Conservation (phyloP, 306 rosid genomes). For the Spatholobus suberectus region DNA sequence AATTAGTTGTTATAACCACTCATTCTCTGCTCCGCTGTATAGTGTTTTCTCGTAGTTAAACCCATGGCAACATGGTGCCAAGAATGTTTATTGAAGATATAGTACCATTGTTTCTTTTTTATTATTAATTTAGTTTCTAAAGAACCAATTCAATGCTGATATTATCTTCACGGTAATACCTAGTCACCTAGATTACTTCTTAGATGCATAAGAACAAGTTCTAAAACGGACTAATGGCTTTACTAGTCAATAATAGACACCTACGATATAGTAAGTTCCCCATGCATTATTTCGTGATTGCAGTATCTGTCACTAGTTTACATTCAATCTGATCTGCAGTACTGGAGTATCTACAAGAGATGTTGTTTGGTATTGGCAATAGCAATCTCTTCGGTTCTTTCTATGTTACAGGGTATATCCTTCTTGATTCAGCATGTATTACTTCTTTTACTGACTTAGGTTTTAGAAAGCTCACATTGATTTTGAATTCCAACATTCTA, state of each 20-base stretch:
- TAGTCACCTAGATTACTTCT: background rate
- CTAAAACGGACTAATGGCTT: background rate
- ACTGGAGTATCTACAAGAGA: background rate
- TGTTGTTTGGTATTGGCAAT: background rate
- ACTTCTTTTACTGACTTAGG: background rate
- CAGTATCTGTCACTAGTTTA: background rate
- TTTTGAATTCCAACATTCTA: conserved; percentile 14
- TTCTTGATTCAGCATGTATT: background rate
- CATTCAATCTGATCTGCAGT: background rate
- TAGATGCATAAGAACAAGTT: conserved; percentile 9
- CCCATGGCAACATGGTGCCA: background rate
- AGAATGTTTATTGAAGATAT: background rate
- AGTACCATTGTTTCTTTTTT: background rate
- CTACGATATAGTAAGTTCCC: background rate
- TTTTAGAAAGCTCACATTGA: background rate
- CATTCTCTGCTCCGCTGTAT: background rate
- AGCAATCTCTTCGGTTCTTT: background rate
- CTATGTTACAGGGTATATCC: background rate
- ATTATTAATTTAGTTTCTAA: background rate
- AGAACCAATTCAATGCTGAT: background rate
- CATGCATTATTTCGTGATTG: background rate
- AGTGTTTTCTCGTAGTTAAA: background rate
- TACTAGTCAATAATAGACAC: background rate
- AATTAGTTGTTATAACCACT: background rate
- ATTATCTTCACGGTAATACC: background rate